Percentiles rank a stretch among this genome's conserved stretches.
These are phyloP conservation scores for Oenanthe sinensis DNA, from an alignment of 129 eudicot species.

Conservation along the genomic window DNA sequence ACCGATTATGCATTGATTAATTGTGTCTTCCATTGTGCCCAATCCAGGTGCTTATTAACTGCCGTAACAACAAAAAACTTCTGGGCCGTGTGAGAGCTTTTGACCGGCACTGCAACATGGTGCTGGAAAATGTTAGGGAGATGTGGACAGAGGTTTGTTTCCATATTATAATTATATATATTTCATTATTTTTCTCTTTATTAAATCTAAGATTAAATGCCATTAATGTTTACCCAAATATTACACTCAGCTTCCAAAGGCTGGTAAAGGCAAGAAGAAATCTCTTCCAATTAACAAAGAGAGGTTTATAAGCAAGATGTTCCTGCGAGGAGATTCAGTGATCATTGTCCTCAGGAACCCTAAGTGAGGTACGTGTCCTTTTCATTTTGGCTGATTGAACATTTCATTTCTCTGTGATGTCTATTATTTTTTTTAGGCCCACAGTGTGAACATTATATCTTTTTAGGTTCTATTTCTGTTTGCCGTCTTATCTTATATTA, in stretches of 20 bases:
- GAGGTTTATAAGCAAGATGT: slow-evolving; percentile 89
- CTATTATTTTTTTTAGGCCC: background rate
- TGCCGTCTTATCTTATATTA: background rate
- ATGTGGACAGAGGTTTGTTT: slow-evolving; percentile 40
- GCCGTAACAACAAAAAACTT: slow-evolving; percentile 79
- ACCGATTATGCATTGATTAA: background rate
- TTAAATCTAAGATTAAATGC: background rate
- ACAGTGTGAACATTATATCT: background rate
- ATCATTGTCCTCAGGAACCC: slow-evolving; percentile 90
- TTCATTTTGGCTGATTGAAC: background rate
- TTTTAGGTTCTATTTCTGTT: background rate
- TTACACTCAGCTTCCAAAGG: slow-evolving; percentile 61
- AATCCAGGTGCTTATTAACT: slow-evolving; percentile 67
- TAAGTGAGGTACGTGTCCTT: background rate
- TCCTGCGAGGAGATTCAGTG: slow-evolving; percentile 94
- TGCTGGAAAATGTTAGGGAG: slow-evolving; percentile 20
- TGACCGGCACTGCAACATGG: slow-evolving; percentile 92
- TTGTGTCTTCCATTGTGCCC: background rate
- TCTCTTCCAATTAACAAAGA: slow-evolving; percentile 84
- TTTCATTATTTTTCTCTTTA: background rate
- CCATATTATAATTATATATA: background rate
- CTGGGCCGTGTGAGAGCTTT: slow-evolving; percentile 80
- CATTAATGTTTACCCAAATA: background rate
- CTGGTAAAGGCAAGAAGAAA: slow-evolving; percentile 95
- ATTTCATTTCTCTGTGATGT: background rate